A percentile compares a stretch with the other conserved stretches of the same genome.
Evolutionary conservation across 2,329 filamentous ascomycete species (phyloP).

Genomic region (Hypomyces rosellus): DNA sequence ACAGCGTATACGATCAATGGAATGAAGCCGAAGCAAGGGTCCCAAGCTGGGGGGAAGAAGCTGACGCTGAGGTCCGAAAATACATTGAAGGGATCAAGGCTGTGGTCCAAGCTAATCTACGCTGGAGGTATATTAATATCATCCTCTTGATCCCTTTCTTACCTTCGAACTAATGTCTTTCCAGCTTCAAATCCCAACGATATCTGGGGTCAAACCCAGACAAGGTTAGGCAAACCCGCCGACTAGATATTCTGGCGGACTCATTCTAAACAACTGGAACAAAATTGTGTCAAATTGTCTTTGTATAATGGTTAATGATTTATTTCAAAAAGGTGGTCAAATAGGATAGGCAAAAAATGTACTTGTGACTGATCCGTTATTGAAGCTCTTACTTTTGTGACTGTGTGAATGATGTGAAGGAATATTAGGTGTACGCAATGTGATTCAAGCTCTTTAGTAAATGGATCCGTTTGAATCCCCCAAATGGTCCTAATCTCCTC

Average conservation of each 20-base stretch:
- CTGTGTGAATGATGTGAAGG: too few species aligned
- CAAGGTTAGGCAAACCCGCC: constrained; percentile 5
- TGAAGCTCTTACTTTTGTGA: too few species aligned
- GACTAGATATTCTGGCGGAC: constrained; percentile 3
- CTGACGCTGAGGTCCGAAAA: constrained; percentile 10
- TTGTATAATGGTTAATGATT: too few species aligned
- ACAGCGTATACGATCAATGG: constrained; percentile 15
- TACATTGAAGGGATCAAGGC: constrained; percentile 20
- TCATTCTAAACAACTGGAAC: too few species aligned
- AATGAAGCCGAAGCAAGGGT: constrained; percentile 11
- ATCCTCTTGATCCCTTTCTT: neutral
- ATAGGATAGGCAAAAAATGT: too few species aligned
- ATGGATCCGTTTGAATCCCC: too few species aligned
- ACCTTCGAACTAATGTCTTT: neutral
- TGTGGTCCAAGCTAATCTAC: constrained; percentile 17
- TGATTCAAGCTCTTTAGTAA: too few species aligned
- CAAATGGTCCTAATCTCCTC: too few species aligned
- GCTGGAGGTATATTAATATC: constrained; percentile 8
- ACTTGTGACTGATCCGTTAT: too few species aligned
- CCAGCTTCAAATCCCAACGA: constrained; percentile 12
- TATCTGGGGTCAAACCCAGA: constrained; percentile 11
- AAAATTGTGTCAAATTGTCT: too few species aligned
- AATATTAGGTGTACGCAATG: too few species aligned
- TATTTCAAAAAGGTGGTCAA: too few species aligned
- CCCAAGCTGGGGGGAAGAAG: constrained; percentile 9